Evolutionary conservation across 352 stramenopile species (phyloP).

Genomic region (Thraustotheca clavata): DNA sequence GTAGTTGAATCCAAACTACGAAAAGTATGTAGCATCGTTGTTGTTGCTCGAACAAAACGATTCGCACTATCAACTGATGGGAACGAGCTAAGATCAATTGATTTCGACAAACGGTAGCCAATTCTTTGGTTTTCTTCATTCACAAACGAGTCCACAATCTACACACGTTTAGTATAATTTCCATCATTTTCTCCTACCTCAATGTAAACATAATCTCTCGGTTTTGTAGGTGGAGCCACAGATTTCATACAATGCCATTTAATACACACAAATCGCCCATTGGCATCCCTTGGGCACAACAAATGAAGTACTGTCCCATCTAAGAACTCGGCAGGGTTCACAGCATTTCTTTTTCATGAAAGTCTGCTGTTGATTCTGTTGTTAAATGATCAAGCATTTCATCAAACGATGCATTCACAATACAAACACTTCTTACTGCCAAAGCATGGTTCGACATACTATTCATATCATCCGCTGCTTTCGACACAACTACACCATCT

Average conservation of each 20-base stretch:
- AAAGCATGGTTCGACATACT: slow-evolving; percentile 46
- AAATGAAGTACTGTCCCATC: slow-evolving; percentile 70
- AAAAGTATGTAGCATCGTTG: slow-evolving; percentile 65
- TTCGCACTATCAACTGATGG: slow-evolving; percentile 37
- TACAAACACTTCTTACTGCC: slow-evolving; percentile 61
- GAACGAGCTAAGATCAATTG: slow-evolving; percentile 53
- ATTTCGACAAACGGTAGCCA: slow-evolving; percentile 67
- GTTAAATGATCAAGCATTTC: slow-evolving; percentile 74
- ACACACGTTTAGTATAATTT: background rate
- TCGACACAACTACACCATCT: slow-evolving; percentile 62
- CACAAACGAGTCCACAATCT: slow-evolving; percentile 66
- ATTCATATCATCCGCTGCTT: slow-evolving; percentile 45
- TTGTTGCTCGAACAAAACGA: slow-evolving; percentile 61
- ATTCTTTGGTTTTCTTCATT: slow-evolving; percentile 49
- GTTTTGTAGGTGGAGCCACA: slow-evolving; percentile 56
- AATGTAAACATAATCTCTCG: slow-evolving; percentile 77
- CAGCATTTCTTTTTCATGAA: slow-evolving; percentile 48
- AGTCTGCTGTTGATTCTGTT: slow-evolving; percentile 58
- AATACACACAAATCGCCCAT: slow-evolving; percentile 53
- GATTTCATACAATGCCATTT: slow-evolving; percentile 78
- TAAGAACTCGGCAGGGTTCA: slow-evolving; percentile 69
- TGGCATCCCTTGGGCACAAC: slow-evolving; percentile 49
- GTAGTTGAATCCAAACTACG: slow-evolving; percentile 19
- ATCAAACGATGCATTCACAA: slow-evolving; percentile 56
- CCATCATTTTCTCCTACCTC: slow-evolving; percentile 24